Base-by-base conservation (phyloP, 2,329 filamentous ascomycete genomes). In the Fusarium albosuccineum region DNA sequence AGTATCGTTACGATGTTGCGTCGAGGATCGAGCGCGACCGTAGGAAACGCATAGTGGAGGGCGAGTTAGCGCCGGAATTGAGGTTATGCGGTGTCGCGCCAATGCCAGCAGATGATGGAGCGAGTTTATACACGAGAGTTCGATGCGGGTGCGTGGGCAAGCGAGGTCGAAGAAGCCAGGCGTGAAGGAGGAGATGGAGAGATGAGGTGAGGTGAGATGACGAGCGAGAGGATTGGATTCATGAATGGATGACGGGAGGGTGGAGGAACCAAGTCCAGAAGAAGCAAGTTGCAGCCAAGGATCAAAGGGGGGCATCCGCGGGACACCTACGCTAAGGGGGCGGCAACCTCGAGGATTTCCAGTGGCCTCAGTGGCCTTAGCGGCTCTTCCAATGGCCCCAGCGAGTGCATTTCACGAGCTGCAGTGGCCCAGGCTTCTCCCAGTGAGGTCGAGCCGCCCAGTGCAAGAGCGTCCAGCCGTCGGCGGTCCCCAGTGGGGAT, bases 201-300 rank as follows among this genome's bases (percentile, higher is more conserved):
- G 57, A 57, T 50, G 56, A 51, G 50, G 53, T 64, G 57, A 68
- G 62, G 54, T 59, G 62, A 49, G 57, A 66, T 66, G 62, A 60
- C 45, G 57, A 56, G 62, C 57, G 58, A 14, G 49, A 64, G 53
- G 45, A 30, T 53, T 59, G 45, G 22, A 36, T 56, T 37, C 27
- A 54, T 58, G 57, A 69, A 57, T 57, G 53, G 66, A 68, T 68
- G 68, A 70, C 66, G 68, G 67, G 60, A 64, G 62, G 60, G 64
- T 70, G 68, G 66, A 72, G 62, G 59, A 62, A 64, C 46, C 60
- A 68, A 61, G 57, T 46, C 60, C 60, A 66, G 64, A 62, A 64
- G 55, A 63, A 68, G 66, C 40, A 68, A 66, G 66, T 62, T 41
- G 30, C 51, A 61, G 46, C 48, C 53, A 49, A 63, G 66, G 58